Base-by-base conservation (phyloP, 2,329 filamentous ascomycete genomes). In the Colletotrichum orbiculare region DNA sequence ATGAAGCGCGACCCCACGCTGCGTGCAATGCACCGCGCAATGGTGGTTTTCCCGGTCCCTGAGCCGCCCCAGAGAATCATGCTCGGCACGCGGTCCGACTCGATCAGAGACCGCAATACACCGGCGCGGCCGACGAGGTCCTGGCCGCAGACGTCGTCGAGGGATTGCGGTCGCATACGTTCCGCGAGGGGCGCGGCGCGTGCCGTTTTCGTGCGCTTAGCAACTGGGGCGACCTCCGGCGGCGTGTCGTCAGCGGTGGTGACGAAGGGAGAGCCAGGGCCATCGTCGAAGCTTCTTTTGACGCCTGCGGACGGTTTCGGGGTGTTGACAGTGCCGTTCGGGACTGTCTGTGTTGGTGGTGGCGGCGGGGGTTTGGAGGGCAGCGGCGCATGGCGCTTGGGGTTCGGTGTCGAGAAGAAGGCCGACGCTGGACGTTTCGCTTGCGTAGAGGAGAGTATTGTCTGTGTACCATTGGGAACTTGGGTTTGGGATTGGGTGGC, bases 51-150 rank as follows among this genome's bases (percentile, higher is more conserved):
- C 68, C 92, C 92, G 0, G 91, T 94, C 25, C 92, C 92, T 0
- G 91, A 89, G 1, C 86, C 87, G 38, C 92, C 92, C 92, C 96
- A 99, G 12, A 99, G 83, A 45, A 99, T 94, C 93, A 99, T 97
- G 12, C 93, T 97, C 0, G 96, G 95, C 38, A 98, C 89, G 6
- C 91, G 87, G 72, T 96, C 90, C 64, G 91, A 86, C 73, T 97
- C 92, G 69, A 99, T 96, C 64, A 98, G 85, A 37, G 90, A 89
- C 4, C 95, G 89, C 47, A 99, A 83, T 6, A 98, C 88, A n/a
- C 96, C 96, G 38, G 88, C 82, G 0, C 88, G 87, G 0, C 94
- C 95, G 2, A 99, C 94, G 0, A 99, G 87, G 48, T 97, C 93
- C 78, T 99, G 96, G 0, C 96, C 96, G 69, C 85, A 94, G 3